phyloP scores from a whole-genome alignment of 140 eudicot genomes.

The Senecio squalidus region DNA sequence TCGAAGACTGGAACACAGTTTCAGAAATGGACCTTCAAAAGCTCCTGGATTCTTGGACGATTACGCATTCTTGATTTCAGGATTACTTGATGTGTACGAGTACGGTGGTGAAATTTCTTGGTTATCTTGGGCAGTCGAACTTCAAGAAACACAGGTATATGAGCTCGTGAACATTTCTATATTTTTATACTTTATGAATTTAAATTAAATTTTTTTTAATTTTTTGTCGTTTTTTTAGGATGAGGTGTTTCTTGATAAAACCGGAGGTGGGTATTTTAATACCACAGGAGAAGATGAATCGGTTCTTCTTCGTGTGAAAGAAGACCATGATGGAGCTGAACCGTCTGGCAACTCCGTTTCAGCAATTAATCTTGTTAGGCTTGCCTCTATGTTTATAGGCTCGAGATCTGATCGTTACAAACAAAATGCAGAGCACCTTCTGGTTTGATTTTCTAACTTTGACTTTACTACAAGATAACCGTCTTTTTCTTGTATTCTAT shows the following conservation, averaged over 20 bases:
- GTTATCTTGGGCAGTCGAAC: constrained; percentile 83
- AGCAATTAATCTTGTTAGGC: constrained; percentile 66
- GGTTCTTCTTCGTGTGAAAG: constrained; percentile 91
- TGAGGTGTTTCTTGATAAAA: constrained; percentile 76
- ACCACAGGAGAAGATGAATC: constrained; percentile 88
- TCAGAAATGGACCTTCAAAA: constrained; percentile 85
- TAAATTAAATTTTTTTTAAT: neutral
- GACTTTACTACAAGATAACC: too few relatives aligned
- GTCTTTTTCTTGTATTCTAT: too few relatives aligned
- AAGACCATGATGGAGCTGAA: constrained; percentile 96
- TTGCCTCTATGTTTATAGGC: constrained; percentile 53
- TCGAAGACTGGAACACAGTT: constrained; percentile 73
- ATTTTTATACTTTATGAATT: neutral
- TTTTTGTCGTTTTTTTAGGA: constrained; percentile 37
- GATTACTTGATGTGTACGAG: constrained; percentile 76
- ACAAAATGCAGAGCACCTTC: constrained; percentile 57
- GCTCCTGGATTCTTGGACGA: constrained; percentile 98
- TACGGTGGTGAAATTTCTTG: constrained; percentile 69
- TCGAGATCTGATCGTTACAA: constrained; percentile 52
- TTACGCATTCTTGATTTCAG: constrained; percentile 79
- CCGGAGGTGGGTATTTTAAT: constrained; percentile 87
- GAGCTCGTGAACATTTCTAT: neutral
- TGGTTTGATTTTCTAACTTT: constrained; percentile 46
- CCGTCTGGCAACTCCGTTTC: constrained; percentile 96
- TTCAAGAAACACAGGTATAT: constrained; percentile 80